These are phyloP conservation scores for Cordyceps cicadae DNA, from an alignment of 2,329 filamentous ascomycete species.

Conservation along the genomic window DNA sequence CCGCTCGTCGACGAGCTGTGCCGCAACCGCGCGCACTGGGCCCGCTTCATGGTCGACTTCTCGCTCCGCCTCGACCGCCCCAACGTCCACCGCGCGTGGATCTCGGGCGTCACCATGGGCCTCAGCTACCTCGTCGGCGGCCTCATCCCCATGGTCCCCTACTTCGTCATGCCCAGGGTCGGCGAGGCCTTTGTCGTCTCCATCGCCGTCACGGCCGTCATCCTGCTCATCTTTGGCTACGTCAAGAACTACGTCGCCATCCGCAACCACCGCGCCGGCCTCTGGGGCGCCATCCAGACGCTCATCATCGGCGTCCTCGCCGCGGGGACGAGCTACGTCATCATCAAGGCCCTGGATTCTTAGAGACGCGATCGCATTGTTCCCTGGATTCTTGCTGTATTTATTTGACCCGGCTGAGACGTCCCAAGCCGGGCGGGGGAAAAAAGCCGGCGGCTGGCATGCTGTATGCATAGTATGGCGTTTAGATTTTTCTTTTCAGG, in stretches of 20 bases:
- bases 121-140: slow-evolving; percentile 63
- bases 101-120: slow-evolving; percentile 58
- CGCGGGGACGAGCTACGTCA: slow-evolving; percentile 56
- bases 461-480: background rate
- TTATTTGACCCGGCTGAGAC: background rate
- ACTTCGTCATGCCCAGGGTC: slow-evolving; percentile 48
- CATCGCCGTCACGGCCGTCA: slow-evolving; percentile 50
- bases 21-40: slow-evolving; percentile 39
- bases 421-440: background rate
- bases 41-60: slow-evolving; percentile 54
- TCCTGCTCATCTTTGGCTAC: slow-evolving; percentile 57
- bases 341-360: slow-evolving; percentile 49
- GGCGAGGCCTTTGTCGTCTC: slow-evolving; percentile 48
- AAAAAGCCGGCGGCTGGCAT: background rate
- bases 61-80: slow-evolving; percentile 40
- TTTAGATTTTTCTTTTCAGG: background rate
- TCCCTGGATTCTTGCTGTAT: background rate
- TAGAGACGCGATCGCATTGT: background rate
- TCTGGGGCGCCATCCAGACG: slow-evolving; percentile 56
- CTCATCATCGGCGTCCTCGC: slow-evolving; percentile 56
- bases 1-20: slow-evolving; percentile 43
- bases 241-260: slow-evolving; percentile 50
- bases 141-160: slow-evolving; percentile 61
- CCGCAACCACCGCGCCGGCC: slow-evolving; percentile 41
- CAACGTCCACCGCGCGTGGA: slow-evolving; percentile 35